A percentile compares a stretch with the other conserved stretches of the same genome.
Evolutionary conservation across 441 rosid species (phyloP).

Genomic region (Syzygium syzygioides): DNA sequence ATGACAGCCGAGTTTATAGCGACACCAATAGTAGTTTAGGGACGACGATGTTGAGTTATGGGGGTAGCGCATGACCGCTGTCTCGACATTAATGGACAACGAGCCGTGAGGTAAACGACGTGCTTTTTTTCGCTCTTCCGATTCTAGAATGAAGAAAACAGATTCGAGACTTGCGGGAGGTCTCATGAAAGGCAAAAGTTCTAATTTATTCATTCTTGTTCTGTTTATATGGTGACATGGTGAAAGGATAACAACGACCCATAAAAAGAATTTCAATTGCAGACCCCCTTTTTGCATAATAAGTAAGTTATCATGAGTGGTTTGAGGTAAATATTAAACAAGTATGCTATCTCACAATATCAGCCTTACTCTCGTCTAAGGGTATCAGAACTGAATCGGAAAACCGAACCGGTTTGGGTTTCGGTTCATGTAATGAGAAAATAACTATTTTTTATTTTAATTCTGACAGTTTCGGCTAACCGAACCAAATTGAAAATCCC

Average conservation of each 20-base stretch:
- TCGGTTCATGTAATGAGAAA: no score
- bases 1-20: background rate
- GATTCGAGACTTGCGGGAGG: rapidly evolving
- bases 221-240: background rate
- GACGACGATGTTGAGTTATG: background rate
- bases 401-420: no score
- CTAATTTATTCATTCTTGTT: background rate
- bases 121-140: background rate
- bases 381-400: no score
- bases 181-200: background rate
- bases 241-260: background rate
- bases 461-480: no score
- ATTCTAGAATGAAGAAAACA: background rate
- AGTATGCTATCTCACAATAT: rapidly evolving
- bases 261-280: background rate
- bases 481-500: no score
- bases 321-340: background rate
- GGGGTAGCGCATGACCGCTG: rapidly evolving
- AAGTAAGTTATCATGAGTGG: background rate
- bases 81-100: background rate
- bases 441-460: no score
- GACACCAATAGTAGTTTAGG: background rate
- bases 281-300: no score
- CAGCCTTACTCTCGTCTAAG: no score
- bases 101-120: background rate